These are phyloP conservation scores for Candida arabinofermentans DNA, from an alignment of 805 yeast species.

Conservation along the genomic window DNA sequence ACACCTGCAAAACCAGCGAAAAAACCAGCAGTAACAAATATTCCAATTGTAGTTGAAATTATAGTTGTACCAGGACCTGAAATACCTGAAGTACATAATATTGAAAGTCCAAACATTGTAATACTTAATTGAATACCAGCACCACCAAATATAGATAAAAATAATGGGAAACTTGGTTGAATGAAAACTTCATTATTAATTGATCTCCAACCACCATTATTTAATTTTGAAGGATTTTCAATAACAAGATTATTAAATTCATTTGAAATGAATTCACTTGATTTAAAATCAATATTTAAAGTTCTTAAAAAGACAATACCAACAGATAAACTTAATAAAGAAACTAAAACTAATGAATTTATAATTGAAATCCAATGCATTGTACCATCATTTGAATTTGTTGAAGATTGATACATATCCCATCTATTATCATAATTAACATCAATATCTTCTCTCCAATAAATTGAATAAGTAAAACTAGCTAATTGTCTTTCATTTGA, in stretches of 20 bases:
- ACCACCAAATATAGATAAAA: constrained; percentile 57
- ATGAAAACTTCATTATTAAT: constrained; percentile 51
- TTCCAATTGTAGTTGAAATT: constrained; percentile 52
- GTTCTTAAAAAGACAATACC: constrained; percentile 59
- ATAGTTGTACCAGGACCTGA: constrained; percentile 64
- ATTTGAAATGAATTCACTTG: constrained; percentile 13
- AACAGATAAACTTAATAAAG: constrained; percentile 58
- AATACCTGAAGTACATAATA: constrained; percentile 53
- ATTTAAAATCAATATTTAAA: constrained; percentile 43
- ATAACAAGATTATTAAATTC: constrained; percentile 14
- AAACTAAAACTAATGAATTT: constrained; percentile 64
- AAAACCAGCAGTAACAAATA: constrained; percentile 67
- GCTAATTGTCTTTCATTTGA: constrained; percentile 40
- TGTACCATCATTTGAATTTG: constrained; percentile 47
- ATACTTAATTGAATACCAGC: constrained; percentile 73
- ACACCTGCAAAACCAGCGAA: constrained; percentile 73
- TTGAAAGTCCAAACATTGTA: constrained; percentile 57
- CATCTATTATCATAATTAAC: constrained; percentile 67
- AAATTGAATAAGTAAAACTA: constrained; percentile 81
- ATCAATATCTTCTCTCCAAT: constrained; percentile 78
- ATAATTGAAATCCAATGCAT: constrained; percentile 78
- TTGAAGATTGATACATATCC: constrained; percentile 49
- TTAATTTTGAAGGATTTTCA: constrained; percentile 1
- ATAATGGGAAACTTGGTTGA: constrained; percentile 44
- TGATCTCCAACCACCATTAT: constrained; percentile 45